A percentile compares a stretch with the other conserved stretches of the same genome.
Evolutionary conservation across 805 yeast genomes (phyloP).

Genomic region (Cyberlindnera xishuangbannaensis): DNA sequence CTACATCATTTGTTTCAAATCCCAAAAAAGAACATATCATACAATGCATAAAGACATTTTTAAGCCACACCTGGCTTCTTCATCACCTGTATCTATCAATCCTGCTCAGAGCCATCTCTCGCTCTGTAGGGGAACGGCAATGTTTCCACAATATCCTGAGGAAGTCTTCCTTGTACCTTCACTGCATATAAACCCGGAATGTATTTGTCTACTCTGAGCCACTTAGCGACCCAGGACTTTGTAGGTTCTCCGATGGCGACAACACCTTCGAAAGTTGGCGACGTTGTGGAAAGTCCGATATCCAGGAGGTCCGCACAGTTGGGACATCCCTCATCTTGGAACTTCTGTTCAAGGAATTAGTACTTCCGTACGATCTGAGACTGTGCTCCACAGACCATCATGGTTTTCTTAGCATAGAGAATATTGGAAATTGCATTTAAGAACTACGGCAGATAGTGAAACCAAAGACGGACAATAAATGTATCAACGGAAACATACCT

Average conservation of each 20-base stretch:
- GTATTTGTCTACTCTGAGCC: conserved; percentile 89
- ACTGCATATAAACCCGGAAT: conserved; percentile 91
- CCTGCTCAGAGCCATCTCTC: conserved; percentile 84
- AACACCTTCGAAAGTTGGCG: conserved; percentile 93
- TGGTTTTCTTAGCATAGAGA: too few species aligned
- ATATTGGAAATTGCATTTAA: too few species aligned
- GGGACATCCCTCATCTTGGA: conserved; percentile 87
- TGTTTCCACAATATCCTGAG: conserved; percentile 74
- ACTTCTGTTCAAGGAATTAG: conserved; percentile 41
- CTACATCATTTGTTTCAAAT: too few species aligned
- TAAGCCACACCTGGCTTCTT: too few species aligned
- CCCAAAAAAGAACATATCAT: too few species aligned
- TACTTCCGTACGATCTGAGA: neutral
- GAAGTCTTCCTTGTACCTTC: conserved; percentile 85
- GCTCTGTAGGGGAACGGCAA: conserved; percentile 76
- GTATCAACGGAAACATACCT: conserved; percentile 32
- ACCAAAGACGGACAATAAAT: neutral
- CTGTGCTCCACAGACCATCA: too few species aligned
- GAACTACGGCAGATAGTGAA: neutral
- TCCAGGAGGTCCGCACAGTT: conserved; percentile 89
- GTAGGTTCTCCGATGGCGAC: conserved; percentile 85
- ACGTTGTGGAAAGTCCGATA: conserved; percentile 82
- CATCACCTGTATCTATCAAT: too few species aligned
- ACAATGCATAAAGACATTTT: too few species aligned
- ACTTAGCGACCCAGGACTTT: conserved; percentile 91